Evolutionary conservation across 352 stramenopile genomes (phyloP).

Genomic region (Phytopythium aichiense): DNA sequence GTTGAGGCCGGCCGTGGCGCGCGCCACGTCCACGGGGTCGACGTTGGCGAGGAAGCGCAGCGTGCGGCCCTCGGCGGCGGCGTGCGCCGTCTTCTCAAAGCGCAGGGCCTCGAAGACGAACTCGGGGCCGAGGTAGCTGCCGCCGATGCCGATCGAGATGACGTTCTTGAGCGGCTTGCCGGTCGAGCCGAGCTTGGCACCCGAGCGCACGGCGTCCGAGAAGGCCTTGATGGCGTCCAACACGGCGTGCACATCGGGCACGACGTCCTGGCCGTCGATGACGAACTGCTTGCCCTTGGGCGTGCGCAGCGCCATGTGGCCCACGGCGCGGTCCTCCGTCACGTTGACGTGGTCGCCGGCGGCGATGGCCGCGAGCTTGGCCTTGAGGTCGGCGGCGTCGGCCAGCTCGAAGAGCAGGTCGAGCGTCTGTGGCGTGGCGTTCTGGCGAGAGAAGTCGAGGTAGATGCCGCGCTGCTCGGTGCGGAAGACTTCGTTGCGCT

Average conservation of each 20-base stretch:
- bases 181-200: slow-evolving; percentile 86
- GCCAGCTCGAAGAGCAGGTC: slow-evolving; percentile 92
- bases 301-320: slow-evolving; percentile 95
- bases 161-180: slow-evolving; percentile 95
- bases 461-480: slow-evolving; percentile 92
- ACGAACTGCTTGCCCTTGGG: slow-evolving; percentile 74
- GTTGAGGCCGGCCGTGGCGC: slow-evolving; percentile 89
- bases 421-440: slow-evolving; percentile 84
- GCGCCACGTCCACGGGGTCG: slow-evolving; percentile 96
- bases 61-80: slow-evolving; percentile 74
- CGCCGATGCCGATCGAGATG: slow-evolving; percentile 96
- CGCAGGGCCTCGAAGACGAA: slow-evolving; percentile 96
- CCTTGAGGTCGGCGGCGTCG: slow-evolving; percentile 79
- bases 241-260: slow-evolving; percentile 94
- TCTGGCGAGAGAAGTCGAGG: slow-evolving; percentile 94
- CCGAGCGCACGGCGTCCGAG: slow-evolving; percentile 86
- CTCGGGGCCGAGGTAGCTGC: slow-evolving; percentile 95
- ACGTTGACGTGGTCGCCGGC: slow-evolving; percentile 94
- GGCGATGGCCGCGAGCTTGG: slow-evolving; percentile 90
- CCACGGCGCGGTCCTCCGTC: slow-evolving; percentile 94
- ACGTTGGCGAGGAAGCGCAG: slow-evolving; percentile 98
- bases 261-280: slow-evolving; percentile 95
- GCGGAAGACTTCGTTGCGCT: slow-evolving; percentile 87
- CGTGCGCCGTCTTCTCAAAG: slow-evolving; percentile 82
- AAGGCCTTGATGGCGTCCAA: slow-evolving; percentile 95